These are phyloP conservation scores for Wickerhamiella parazyma DNA, from an alignment of 805 yeast species.

Conservation along the genomic window DNA sequence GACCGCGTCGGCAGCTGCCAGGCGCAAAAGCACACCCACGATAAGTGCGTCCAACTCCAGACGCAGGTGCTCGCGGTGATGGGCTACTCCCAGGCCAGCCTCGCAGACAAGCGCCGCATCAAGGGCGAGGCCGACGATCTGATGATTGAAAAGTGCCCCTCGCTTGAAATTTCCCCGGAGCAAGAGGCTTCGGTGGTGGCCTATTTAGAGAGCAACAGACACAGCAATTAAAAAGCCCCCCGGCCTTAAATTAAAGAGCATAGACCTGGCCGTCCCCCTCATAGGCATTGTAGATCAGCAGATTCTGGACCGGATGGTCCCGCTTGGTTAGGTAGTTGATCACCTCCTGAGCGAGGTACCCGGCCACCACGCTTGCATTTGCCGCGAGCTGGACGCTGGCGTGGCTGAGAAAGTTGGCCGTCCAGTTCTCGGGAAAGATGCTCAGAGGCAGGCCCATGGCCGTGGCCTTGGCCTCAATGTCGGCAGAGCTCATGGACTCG, in stretches of 20 bases:
- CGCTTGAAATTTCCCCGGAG: slow-evolving; percentile 15
- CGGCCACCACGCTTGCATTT: slow-evolving; percentile 78
- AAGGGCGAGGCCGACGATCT: slow-evolving; percentile 23
- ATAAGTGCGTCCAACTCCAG: slow-evolving; percentile 22
- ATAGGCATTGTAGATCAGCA: slow-evolving; percentile 61
- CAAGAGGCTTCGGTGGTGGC: slow-evolving; percentile 14
- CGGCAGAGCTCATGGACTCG: slow-evolving; percentile 19
- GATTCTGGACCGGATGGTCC: slow-evolving; percentile 71
- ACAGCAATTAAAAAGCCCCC: no score
- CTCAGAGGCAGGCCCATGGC: slow-evolving; percentile 35
- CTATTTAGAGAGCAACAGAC: background rate
- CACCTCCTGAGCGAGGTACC: slow-evolving; percentile 78
- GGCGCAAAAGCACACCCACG: slow-evolving; percentile 17
- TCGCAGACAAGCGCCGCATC: slow-evolving; percentile 12
- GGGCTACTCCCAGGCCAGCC: slow-evolving; percentile 16
- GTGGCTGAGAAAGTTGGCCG: slow-evolving; percentile 23
- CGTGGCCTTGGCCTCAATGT: slow-evolving; percentile 20
- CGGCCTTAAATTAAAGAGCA: slow-evolving; percentile 20
- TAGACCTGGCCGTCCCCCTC: slow-evolving; percentile 68
- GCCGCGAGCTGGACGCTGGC: slow-evolving; percentile 58
- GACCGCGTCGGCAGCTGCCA: slow-evolving; percentile 20
- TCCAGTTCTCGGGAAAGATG: slow-evolving; percentile 30
- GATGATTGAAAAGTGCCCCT: slow-evolving; percentile 19
- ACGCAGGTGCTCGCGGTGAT: slow-evolving; percentile 19
- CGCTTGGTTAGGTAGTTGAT: slow-evolving; percentile 65